Evolutionary conservation across 2,329 filamentous ascomycete species (phyloP).

Genomic region (Allantophomopsis cytisporea): DNA sequence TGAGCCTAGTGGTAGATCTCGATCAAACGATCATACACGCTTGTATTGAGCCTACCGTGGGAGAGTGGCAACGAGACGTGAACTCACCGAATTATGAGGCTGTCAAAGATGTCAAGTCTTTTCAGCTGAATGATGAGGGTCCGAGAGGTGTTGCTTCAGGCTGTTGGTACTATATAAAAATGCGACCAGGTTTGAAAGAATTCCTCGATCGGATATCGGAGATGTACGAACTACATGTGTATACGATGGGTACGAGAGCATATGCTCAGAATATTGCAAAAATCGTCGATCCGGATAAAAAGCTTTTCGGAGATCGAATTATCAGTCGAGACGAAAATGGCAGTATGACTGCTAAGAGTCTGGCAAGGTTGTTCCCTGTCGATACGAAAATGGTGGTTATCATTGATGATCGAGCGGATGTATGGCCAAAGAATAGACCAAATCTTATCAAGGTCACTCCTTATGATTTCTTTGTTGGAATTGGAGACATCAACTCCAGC

Average conservation of each 20-base stretch:
- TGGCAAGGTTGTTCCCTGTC: constrained; percentile 85
- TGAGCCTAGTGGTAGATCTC: constrained; percentile 90
- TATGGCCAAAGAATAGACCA: constrained; percentile 81
- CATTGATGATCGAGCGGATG: constrained; percentile 92
- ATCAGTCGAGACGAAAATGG: constrained; percentile 96
- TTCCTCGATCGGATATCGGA: constrained; percentile 69
- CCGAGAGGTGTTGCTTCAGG: constrained; percentile 52
- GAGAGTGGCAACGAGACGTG: constrained; percentile 85
- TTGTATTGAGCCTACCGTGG: constrained; percentile 90
- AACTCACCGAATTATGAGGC: constrained; percentile 83
- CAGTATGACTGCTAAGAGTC: constrained; percentile 77
- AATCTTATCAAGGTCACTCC: constrained; percentile 92
- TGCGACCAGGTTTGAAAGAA: constrained; percentile 71
- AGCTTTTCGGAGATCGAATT: constrained; percentile 85
- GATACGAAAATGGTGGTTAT: constrained; percentile 99
- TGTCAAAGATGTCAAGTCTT: constrained; percentile 76
- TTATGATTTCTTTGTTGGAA: constrained; percentile 96
- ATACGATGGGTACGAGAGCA: constrained; percentile 97
- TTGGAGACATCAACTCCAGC: constrained; percentile 96
- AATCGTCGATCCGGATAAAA: constrained; percentile 82
- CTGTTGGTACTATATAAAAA: constrained; percentile 98
- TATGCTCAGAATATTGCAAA: constrained; percentile 86
- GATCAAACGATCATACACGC: constrained; percentile 99
- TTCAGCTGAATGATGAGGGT: constrained; percentile 80
- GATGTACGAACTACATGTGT: constrained; percentile 91